Conservation (phyloP, 2,329 filamentous ascomycete genomes). For the Exserohilum turcica region DNA sequence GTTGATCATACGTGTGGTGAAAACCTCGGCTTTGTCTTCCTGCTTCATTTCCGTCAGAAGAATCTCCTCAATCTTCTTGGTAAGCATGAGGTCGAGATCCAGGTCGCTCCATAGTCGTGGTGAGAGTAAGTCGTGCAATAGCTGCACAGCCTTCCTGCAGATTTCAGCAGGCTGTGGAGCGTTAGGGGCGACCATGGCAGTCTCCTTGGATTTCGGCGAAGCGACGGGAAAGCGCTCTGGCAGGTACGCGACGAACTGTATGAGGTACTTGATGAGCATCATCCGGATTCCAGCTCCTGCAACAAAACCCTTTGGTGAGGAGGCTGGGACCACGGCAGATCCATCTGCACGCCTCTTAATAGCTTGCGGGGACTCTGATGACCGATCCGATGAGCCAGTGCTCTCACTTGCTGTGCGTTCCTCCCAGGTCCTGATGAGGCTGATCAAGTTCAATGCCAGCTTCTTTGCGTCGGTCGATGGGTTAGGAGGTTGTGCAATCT, state of each 20-base stretch:
- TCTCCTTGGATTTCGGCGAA: constrained; percentile 50
- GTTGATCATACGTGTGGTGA: constrained; percentile 87
- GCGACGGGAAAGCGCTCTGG: constrained; percentile 80
- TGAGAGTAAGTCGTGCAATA: constrained; percentile 84
- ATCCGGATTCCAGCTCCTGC: constrained; percentile 64
- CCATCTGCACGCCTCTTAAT: constrained; percentile 77
- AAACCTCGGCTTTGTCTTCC: constrained; percentile 66
- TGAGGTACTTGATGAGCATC: constrained; percentile 90
- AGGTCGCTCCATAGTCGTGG: constrained; percentile 90
- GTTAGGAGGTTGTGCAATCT: constrained; percentile 82
- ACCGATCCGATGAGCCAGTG: constrained; percentile 44
- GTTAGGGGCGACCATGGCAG: constrained; percentile 33
- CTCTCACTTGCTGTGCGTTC: constrained; percentile 73
- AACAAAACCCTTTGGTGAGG: constrained; percentile 53
- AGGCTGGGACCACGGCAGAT: constrained; percentile 60
- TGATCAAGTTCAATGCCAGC: constrained; percentile 87
- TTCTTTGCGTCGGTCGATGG: constrained; percentile 91
- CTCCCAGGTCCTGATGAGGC: constrained; percentile 91
- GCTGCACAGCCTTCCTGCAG: constrained; percentile 79
- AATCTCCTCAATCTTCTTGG: constrained; percentile 85
- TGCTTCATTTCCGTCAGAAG: constrained; percentile 70
- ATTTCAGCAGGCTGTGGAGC: constrained; percentile 71
- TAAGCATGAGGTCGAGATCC: constrained; percentile 81
- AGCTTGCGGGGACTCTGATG: constrained; percentile 71
- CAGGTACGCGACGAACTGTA: constrained; percentile 90